These are phyloP conservation scores for Leccinum aurantiacum DNA, from an alignment of 768 basidiomycete species.

Conservation along the genomic window DNA sequence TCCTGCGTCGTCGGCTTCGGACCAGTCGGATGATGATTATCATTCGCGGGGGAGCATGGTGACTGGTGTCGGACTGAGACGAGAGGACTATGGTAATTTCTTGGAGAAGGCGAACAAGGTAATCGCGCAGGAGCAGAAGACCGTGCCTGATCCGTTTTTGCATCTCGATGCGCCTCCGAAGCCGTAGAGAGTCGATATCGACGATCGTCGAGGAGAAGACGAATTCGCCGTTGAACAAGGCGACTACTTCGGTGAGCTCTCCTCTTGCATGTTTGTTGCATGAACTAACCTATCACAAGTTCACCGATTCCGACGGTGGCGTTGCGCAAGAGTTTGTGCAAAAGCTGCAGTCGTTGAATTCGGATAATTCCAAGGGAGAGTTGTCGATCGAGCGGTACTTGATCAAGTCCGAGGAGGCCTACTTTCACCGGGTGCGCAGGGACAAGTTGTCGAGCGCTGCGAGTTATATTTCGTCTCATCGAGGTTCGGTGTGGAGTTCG, in stretches of 20 bases:
- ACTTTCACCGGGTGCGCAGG: too few species aligned
- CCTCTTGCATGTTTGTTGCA: not conserved
- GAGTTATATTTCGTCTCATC: too few species aligned
- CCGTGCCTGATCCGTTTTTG: constrained; percentile 85
- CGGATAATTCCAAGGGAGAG: constrained; percentile 69
- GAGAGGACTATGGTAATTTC: constrained; percentile 68
- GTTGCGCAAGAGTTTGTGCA: constrained; percentile 88
- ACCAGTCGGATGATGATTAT: constrained; percentile 63
- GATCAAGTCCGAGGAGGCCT: too few species aligned
- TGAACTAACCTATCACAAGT: constrained; percentile 43
- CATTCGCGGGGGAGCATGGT: constrained; percentile 39
- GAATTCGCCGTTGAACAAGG: constrained; percentile 91
- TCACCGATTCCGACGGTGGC: constrained; percentile 91
- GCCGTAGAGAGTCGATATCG: constrained; percentile 87
- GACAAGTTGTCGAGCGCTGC: too few species aligned
- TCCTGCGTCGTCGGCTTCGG: constrained; percentile 40
- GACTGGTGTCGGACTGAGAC: constrained; percentile 24
- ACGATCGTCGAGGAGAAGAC: constrained; percentile 90
- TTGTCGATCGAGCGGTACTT: too few species aligned
- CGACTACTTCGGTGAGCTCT: constrained; percentile 72
- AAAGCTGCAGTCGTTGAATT: constrained; percentile 71
- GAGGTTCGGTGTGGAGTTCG: too few species aligned
- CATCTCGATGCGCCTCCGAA: constrained; percentile 57
- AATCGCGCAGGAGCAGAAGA: constrained; percentile 76
- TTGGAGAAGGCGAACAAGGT: constrained; percentile 78